Evolutionary conservation across 768 basidiomycete species (phyloP).

Genomic region (Boletus rubropictus): DNA sequence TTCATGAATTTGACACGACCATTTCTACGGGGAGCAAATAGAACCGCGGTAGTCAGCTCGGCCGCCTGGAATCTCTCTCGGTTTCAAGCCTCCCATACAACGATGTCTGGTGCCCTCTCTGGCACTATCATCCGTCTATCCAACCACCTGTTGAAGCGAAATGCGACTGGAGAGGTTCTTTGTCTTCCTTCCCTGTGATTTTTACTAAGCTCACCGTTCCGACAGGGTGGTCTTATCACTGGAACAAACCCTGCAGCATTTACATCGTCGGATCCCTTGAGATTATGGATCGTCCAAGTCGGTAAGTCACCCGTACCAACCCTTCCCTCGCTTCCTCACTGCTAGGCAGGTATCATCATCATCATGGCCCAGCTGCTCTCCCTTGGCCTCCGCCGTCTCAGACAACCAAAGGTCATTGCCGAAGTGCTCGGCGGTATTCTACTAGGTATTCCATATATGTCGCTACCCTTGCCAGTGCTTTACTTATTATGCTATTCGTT

Average conservation of each 20-base stretch:
- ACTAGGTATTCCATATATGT: conserved; percentile 56
- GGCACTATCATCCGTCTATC: conserved; percentile 10
- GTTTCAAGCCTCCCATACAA: no score
- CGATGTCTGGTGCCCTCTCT: conserved; percentile 35
- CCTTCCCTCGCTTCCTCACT: neutral
- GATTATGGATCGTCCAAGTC: conserved; percentile 75
- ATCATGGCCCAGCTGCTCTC: conserved; percentile 71
- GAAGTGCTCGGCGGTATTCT: conserved; percentile 87
- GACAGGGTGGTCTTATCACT: conserved; percentile 66
- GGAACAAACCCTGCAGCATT: conserved; percentile 69
- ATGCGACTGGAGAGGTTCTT: conserved; percentile 22
- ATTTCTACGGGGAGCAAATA: no score
- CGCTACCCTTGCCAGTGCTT: neutral
- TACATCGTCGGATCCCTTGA: conserved; percentile 62
- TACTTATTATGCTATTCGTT: neutral
- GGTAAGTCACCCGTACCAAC: conserved; percentile 38
- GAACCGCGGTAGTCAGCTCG: no score
- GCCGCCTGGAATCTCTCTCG: no score
- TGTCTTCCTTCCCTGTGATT: neutral
- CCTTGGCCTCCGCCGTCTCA: conserved; percentile 62
- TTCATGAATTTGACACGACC: no score
- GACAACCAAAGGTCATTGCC: conserved; percentile 82
- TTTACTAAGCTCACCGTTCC: neutral
- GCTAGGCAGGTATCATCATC: conserved; percentile 67
- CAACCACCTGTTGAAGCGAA: conserved; percentile 4